Conservation (phyloP, 1,284 basidiomycete species). For the Ustanciosporium gigantosporum region DNA sequence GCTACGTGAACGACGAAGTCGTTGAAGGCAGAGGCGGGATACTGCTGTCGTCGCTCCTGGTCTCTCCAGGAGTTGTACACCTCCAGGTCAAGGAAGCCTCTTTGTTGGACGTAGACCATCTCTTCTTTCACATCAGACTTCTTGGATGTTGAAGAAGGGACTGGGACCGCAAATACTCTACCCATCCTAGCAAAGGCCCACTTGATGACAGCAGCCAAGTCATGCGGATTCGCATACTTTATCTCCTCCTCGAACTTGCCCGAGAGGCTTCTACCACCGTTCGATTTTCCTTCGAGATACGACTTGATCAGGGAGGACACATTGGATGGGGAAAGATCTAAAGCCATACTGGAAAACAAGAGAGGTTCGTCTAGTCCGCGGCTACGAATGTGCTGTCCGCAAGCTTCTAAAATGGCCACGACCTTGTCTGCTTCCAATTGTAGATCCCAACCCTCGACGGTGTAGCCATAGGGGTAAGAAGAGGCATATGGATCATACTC, state of each 20-base stretch:
- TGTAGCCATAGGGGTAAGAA: conserved; percentile 49
- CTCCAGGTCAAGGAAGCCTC: conserved; percentile 55
- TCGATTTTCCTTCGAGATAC: conserved; percentile 14
- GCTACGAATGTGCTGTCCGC: conserved; percentile 46
- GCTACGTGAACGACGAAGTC: conserved; percentile 30
- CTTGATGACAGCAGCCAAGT: conserved; percentile 58
- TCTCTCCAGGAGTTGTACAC: conserved; percentile 54
- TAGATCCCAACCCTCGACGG: conserved; percentile 41
- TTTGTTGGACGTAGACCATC: conserved; percentile 54
- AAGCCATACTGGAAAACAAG: conserved; percentile 58
- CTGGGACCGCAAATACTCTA: conserved; percentile 50
- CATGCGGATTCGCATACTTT: conserved; percentile 53
- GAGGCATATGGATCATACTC: not conserved
- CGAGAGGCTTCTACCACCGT: conserved; percentile 4
- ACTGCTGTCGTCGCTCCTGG: conserved; percentile 38
- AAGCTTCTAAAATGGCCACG: conserved; percentile 35
- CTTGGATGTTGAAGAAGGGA: conserved; percentile 13
- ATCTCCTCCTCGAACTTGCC: conserved; percentile 43
- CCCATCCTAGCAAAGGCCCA: conserved; percentile 58
- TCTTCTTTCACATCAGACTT: conserved; percentile 46
- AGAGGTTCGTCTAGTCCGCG: conserved; percentile 54
- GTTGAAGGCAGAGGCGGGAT: conserved; percentile 36
- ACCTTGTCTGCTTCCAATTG: conserved; percentile 41
- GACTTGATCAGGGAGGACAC: conserved; percentile 43
- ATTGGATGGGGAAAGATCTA: conserved; percentile 49